Base-by-base conservation (phyloP, 768 basidiomycete species). In the Lepiota brunneoincarnata region DNA sequence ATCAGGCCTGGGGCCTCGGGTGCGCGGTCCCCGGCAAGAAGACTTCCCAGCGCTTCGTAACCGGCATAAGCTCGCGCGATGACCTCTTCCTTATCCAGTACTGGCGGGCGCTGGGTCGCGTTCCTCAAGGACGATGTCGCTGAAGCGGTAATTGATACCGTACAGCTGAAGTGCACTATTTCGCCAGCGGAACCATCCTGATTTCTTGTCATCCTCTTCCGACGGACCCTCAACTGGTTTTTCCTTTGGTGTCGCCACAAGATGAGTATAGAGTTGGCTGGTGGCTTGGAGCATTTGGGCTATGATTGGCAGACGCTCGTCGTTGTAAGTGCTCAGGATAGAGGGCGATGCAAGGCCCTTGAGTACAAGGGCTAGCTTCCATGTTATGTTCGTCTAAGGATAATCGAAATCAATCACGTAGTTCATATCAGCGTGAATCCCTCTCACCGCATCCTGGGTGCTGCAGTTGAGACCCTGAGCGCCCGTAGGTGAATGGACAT, bases 251-350 rank as follows among this genome's bases (percentile, higher is more conserved):
- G 3, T 28, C 26, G n/a, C 26, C 3, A 28, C 26, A 28, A 28
- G 26, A 28, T 28, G 26, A 28, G 26, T 28, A 28, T 28, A 28
- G 26, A 28, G 26, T 28, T 28, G 26, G 26, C 26, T 46, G 4
- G 63, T 64, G 3, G 69, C 65, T 17, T 63, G 63, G 39, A 73
- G 69, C 68, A 74, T 70, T 44, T 69, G 70, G 2, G 66, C 59
- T 28, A 74, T 67, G n/a, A 77, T 64, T 5, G 72, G 73, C 14
- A 68, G 47, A 3, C 73, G 69, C 49, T 75, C 74, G 28, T 65
- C 58, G 12, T 58, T 64, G 58, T 67, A 75, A 0, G 64, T 67
- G 20, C 67, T 63, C 17, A 71, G 68, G 37, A 69, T 69, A n/a
- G 57, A 52, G 12, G 56, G 50, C 1, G 58, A 48, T 3, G 71